These are phyloP conservation scores for Parsonsia alboflavescens DNA, from an alignment of 257 asterid genomes.

Conservation along the genomic window DNA sequence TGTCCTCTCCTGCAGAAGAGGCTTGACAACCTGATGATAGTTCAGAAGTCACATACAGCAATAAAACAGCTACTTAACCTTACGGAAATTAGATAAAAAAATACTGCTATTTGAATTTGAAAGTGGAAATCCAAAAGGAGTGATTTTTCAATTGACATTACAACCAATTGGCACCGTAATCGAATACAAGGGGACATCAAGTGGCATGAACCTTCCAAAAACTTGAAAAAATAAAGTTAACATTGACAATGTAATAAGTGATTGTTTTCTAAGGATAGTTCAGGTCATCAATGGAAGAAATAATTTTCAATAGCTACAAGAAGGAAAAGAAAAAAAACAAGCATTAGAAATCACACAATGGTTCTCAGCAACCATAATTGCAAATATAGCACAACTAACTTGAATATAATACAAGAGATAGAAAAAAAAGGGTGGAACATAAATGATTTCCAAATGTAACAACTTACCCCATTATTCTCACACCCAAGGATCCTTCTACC, in stretches of 20 bases:
- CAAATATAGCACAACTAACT: background rate
- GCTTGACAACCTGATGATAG: too few relatives aligned
- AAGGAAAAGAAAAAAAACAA: too few relatives aligned
- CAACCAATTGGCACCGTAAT: too few relatives aligned
- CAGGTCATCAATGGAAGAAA: conserved; percentile 86
- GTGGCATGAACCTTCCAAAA: conserved; percentile 80
- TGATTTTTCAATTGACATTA: background rate
- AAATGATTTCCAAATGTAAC: too few relatives aligned
- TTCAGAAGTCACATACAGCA: background rate
- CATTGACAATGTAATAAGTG: conserved; percentile 81
- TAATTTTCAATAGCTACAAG: conserved; percentile 65
- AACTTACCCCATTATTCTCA: too few relatives aligned
- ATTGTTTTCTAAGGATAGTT: conserved; percentile 91
- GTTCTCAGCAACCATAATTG: conserved; percentile 6
- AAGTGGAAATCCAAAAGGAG: background rate
- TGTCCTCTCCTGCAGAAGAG: conserved; percentile 82
- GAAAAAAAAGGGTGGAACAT: too few relatives aligned
- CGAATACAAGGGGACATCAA: background rate
- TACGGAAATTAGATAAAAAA: too few relatives aligned
- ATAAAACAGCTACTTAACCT: background rate
- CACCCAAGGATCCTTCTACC: too few relatives aligned
- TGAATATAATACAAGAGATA: background rate
- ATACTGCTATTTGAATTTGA: background rate
- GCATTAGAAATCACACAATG: background rate
- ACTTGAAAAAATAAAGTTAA: conserved; percentile 83